Conservation (phyloP, 2,329 filamentous ascomycete genomes). For the Fonsecaea erecta region DNA sequence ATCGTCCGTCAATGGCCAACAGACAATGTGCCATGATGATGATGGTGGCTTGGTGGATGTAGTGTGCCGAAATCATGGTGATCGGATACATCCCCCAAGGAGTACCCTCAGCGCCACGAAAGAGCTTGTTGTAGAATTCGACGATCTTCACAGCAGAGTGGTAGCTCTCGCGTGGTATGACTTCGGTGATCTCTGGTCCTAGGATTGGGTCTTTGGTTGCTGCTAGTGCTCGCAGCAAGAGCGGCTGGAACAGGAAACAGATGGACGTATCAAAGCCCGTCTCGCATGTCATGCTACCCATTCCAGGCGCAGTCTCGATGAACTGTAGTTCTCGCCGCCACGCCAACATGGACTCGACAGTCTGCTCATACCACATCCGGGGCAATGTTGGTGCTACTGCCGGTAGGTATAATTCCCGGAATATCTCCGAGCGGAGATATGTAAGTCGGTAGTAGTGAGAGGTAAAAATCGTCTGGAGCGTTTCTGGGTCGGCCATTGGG, state of each 20-base stretch:
- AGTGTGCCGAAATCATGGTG: constrained; percentile 42
- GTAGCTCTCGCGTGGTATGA: constrained; percentile 41
- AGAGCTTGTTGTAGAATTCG: constrained; percentile 41
- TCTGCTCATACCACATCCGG: constrained; percentile 40
- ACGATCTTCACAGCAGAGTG: constrained; percentile 40
- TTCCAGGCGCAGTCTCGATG: constrained; percentile 31
- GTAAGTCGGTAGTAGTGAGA: constrained; percentile 45
- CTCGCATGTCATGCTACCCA: constrained; percentile 42
- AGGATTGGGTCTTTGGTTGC: constrained; percentile 35
- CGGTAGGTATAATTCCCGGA: constrained; percentile 41
- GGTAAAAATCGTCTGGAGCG: constrained; percentile 40
- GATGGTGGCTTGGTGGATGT: constrained; percentile 42
- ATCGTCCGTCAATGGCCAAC: constrained; percentile 40
- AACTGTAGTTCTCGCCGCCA: constrained; percentile 38
- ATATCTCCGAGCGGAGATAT: constrained; percentile 46
- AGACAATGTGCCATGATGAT: constrained; percentile 42
- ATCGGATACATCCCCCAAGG: constrained; percentile 41
- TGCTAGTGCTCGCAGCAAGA: constrained; percentile 38
- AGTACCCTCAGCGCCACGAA: constrained; percentile 41
- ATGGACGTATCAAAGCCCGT: constrained; percentile 43
- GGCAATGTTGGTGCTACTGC: constrained; percentile 37
- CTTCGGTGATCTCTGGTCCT: constrained; percentile 20
- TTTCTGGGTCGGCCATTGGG: constrained; percentile 25
- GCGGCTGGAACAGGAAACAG: constrained; percentile 43
- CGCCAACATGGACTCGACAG: constrained; percentile 35